Evolutionary conservation across 2,329 filamentous ascomycete genomes (phyloP).

Genomic region (Cordyceps cateniannulata): DNA sequence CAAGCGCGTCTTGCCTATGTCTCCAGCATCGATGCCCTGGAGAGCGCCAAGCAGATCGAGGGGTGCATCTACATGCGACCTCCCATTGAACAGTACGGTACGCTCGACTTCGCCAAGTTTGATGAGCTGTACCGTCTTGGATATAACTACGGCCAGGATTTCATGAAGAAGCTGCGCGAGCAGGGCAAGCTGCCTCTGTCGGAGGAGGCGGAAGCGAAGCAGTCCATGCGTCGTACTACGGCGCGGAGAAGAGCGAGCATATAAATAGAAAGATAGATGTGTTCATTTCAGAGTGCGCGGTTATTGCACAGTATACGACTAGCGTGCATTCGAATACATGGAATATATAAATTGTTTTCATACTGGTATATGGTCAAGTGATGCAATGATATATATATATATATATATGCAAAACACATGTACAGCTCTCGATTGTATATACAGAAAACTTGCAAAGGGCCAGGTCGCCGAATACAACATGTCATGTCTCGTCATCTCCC

Average conservation of each 20-base stretch:
- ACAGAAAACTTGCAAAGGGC: not conserved
- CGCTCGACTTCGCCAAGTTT: slow-evolving; percentile 93
- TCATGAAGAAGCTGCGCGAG: slow-evolving; percentile 67
- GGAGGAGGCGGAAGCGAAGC: slow-evolving; percentile 71
- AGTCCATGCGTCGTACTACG: slow-evolving; percentile 69
- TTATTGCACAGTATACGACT: not conserved
- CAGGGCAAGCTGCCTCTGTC: slow-evolving; percentile 67
- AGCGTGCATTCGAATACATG: not conserved
- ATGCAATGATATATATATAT: too few species aligned
- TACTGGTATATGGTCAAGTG: not conserved
- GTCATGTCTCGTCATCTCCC: not conserved
- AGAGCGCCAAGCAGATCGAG: slow-evolving; percentile 82
- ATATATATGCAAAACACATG: not conserved
- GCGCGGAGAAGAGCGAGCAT: slow-evolving; percentile 75
- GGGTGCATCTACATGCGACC: slow-evolving; percentile 96
- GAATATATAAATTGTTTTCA: not conserved
- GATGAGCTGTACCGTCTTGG: slow-evolving; percentile 93
- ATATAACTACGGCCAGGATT: slow-evolving; percentile 78
- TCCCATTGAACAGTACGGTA: slow-evolving; percentile 88
- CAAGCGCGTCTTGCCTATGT: slow-evolving; percentile 94
- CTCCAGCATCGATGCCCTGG: slow-evolving; percentile 86
- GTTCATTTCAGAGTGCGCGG: not conserved
- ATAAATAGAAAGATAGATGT: slow-evolving; percentile 26
- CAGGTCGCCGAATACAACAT: not conserved
- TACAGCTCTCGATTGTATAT: not conserved